Base-by-base conservation (phyloP, 768 basidiomycete genomes). In the Tricholoma matsutake region DNA sequence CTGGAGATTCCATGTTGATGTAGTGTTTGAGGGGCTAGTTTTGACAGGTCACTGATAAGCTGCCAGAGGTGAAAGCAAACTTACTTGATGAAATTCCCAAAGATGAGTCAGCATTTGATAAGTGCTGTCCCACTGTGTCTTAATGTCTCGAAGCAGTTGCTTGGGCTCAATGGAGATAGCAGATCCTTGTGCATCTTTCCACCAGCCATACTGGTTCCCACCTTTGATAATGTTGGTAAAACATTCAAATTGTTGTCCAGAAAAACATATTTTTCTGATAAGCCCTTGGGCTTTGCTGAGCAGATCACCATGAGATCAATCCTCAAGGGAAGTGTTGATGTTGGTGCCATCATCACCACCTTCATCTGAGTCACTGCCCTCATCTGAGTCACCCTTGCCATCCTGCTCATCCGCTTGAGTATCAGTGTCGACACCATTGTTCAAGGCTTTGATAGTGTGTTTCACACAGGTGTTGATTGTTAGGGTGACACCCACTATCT, bases 81-180 rank as follows among this genome's bases (percentile, higher is more conserved):
- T 29, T 52, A 65, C 65, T 31, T 54, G 65, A 9, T 56, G 60
- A 37, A 66, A 29, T 29, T 64, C 57, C 2, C 57, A 54, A 43
- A 66, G 55, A 14, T 60, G 47, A 9, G 45, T 47, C 20, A 66
- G 28, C 67, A 68, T 66, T 28, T 55, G 56, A 29, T 58, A 66
- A 4, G 63, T 55, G 8, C 52, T 54, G 37, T 66, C 22, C 65
- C 65, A 66, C 8, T 60, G 54, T 1, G 60, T 66, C 49, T 61
- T 60, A 0, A 68, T 65, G 55, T 66, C 65, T n/a, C 56, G 31
- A 1, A 68, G 51, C 8, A 58, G 25, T 5, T 29, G 25, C 16
- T 34, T 45, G 1, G 57, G 45, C 31, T 43, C 5, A 7, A 51
- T 25, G 6, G 13, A 13, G 16, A 32, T 32, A 11, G 31, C 45